Evolutionary conservation across 352 stramenopile genomes (phyloP).

Genomic region (Phytophthora pini): DNA sequence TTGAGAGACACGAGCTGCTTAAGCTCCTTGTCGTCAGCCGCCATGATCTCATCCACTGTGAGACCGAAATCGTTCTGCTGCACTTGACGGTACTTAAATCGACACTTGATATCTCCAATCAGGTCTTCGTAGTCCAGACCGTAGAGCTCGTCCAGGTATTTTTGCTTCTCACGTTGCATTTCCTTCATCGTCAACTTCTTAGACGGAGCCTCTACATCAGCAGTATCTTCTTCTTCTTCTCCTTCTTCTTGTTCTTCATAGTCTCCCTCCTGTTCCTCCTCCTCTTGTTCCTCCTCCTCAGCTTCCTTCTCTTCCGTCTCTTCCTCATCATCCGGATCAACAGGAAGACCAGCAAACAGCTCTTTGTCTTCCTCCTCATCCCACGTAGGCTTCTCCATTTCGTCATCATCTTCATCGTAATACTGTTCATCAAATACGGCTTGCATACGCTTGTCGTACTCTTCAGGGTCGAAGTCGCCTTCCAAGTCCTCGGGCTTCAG

Average conservation of each 20-base stretch:
- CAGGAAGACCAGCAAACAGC: slow-evolving; percentile 77
- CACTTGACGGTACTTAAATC: slow-evolving; percentile 98
- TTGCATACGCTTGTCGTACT: slow-evolving; percentile 97
- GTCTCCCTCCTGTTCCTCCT: slow-evolving; percentile 37
- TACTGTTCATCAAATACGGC: slow-evolving; percentile 98
- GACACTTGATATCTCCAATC: slow-evolving; percentile 96
- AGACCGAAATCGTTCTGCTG: slow-evolving; percentile 97
- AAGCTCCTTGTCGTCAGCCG: slow-evolving; percentile 96
- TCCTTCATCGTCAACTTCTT: slow-evolving; percentile 67
- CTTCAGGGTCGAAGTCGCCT: slow-evolving; percentile 96
- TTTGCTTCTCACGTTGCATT: slow-evolving; percentile 86
- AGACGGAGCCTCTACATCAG: slow-evolving; percentile 33
- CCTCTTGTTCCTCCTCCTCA: slow-evolving; percentile 22
- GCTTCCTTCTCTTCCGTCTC: slow-evolving; percentile 43
- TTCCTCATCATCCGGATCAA: slow-evolving; percentile 66
- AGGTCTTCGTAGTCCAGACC: slow-evolving; percentile 99
- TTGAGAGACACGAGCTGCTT: slow-evolving; percentile 98
- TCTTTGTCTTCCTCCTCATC: slow-evolving; percentile 87
- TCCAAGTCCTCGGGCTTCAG: slow-evolving; percentile 86
- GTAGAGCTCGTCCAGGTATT: slow-evolving; percentile 97
- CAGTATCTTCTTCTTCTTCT: slow-evolving; percentile 51
- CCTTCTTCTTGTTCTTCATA: slow-evolving; percentile 42
- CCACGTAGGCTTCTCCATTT: slow-evolving; percentile 82
- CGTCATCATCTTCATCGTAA: slow-evolving; percentile 90
- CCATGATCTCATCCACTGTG: slow-evolving; percentile 97